Evolutionary conservation across 1,139 yeast genomes (phyloP), one percentile per base, ranked within the genome.

Genomic region (Saccharomyces pastorianus): DNA sequence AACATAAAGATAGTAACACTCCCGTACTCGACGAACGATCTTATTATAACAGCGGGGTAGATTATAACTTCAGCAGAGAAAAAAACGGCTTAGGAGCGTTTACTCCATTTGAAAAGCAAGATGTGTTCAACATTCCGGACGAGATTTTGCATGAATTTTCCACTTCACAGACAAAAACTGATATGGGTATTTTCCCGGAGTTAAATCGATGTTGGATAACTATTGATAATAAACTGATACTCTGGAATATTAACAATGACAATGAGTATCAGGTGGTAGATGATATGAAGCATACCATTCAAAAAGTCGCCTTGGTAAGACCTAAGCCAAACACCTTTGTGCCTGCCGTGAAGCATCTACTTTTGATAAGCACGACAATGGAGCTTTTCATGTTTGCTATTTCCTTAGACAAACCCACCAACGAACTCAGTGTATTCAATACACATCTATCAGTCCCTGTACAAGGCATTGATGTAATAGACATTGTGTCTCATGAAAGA

Each of bases 201-300:
- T 80, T 93, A 46, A 82, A 84, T 58, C 80, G 96, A 58, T 84
- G 93, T 7, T 93, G 98, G 98, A 80, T 91, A 49, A 83, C 88
- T 2, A 83, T 85, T 46, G 98, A 90, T 68, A 86, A 86, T 65
- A 83, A 85, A 64, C 76, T 95, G 63, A 81, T 87, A 44, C 77
- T 95, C 42, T 93, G 99, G 99, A 82, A 83, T 51, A 80, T 84
- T 2, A 81, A 79, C 62, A 72, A 69, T 53, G 74, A 85, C 9
- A 74, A 82, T 11, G 95, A 87, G 59, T 87, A 84, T 65, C 83
- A 85, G 61, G 83, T 89, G 6, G 85, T 91, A 55, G 97, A 90
- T 66, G 95, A 87, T 62, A 80, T 90, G 56, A 80, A 82, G 56
- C 88, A 88, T 62, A 80, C 95, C 1, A 89, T 93, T 51, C 74